phyloP scores from a whole-genome alignment of 176 grass and related monocot genomes.

The Chrysopogon serrulatus region DNA sequence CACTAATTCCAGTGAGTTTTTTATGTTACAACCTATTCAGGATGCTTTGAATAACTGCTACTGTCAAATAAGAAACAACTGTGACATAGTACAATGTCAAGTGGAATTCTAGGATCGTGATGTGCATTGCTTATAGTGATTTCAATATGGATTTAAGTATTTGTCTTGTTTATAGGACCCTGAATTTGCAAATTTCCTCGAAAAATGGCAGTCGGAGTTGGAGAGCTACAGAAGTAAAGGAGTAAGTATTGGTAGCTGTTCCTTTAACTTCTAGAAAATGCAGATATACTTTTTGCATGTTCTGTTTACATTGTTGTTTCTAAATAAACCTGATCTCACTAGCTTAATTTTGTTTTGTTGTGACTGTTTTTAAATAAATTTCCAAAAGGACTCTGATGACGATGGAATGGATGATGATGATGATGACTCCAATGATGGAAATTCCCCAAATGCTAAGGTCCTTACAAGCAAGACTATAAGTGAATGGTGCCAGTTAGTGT shows the following conservation, averaged over 20 bases:
- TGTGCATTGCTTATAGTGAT: neutral
- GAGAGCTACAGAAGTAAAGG: slow-evolving; percentile 40
- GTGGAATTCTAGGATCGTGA: neutral
- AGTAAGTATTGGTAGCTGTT: slow-evolving; percentile 36
- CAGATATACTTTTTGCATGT: neutral
- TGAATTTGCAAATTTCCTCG: slow-evolving; percentile 67
- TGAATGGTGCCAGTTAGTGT: slow-evolving; percentile 87
- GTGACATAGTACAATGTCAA: neutral
- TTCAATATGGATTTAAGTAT: slow-evolving; percentile 1
- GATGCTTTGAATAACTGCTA: neutral
- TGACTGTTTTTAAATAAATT: neutral
- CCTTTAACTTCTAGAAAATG: neutral
- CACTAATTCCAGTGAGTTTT: neutral
- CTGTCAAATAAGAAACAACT: neutral
- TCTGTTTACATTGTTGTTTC: slow-evolving; percentile 7
- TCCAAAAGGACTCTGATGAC: slow-evolving; percentile 66
- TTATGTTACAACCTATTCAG: neutral
- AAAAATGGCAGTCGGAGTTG: slow-evolving; percentile 44
- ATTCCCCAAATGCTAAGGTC: slow-evolving; percentile 37
- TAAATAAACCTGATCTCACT: neutral
- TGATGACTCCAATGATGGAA: slow-evolving; percentile 29
- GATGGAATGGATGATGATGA: slow-evolving; percentile 33
- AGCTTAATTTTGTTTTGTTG: neutral
- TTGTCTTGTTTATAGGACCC: slow-evolving; percentile 63
- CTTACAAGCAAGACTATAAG: slow-evolving; percentile 76